Conservation (phyloP, 2,329 filamentous ascomycete genomes). For the Blastomyces percursus region DNA sequence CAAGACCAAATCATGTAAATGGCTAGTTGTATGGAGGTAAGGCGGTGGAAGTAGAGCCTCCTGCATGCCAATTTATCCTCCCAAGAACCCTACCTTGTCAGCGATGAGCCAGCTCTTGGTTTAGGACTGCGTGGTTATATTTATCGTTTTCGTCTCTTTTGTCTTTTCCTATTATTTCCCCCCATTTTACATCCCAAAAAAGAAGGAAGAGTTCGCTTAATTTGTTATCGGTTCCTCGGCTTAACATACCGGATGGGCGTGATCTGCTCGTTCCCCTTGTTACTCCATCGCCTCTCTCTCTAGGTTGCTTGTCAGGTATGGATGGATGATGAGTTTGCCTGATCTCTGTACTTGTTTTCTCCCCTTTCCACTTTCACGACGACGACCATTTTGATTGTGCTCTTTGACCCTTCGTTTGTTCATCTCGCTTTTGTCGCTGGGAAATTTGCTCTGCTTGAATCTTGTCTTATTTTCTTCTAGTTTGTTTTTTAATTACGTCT, state of each 20-base stretch:
- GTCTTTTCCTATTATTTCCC: neutral
- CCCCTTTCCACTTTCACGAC: neutral
- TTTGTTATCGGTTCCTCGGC: neutral
- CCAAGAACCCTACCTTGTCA: neutral
- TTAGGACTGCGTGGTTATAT: neutral
- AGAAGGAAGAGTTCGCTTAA: neutral
- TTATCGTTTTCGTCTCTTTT: neutral
- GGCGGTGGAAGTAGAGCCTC: neutral
- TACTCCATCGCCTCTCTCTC: neutral
- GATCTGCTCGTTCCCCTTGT: neutral
- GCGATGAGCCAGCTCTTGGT: neutral
- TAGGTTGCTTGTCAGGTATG: neutral
- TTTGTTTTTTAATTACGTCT: neutral
- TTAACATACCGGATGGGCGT: neutral
- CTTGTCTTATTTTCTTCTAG: neutral
- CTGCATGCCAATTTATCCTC: neutral
- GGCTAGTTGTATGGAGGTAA: neutral
- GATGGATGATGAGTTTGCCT: neutral
- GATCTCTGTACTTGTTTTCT: neutral
- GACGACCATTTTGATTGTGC: neutral
- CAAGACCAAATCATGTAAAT: conserved; percentile 95
- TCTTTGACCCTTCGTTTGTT: too few relatives aligned
- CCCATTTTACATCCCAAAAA: neutral
- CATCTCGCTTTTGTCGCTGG: neutral
- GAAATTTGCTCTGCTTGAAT: neutral